Conservation (phyloP, 768 basidiomycete species). For the Trametes cubensis region DNA sequence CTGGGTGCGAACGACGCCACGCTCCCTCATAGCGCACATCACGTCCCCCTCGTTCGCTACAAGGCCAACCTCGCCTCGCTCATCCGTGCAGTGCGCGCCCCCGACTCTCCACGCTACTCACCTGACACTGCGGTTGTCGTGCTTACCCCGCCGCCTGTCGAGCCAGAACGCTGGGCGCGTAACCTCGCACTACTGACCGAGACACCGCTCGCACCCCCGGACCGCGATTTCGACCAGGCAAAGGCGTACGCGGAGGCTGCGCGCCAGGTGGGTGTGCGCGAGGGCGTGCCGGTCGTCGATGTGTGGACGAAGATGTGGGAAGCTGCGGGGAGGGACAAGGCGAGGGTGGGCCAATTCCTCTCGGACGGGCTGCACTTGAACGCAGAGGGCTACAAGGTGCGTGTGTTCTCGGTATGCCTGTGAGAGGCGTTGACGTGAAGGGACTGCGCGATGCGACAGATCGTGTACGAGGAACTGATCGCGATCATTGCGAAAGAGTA, state of each 20-base stretch:
- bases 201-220: constrained; percentile 47
- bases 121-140: constrained; percentile 78
- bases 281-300: constrained; percentile 67
- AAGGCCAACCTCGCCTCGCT: constrained; percentile 64
- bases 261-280: constrained; percentile 55
- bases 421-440: not conserved
- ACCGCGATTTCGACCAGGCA: constrained; percentile 65
- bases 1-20: constrained; percentile 90
- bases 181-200: constrained; percentile 46
- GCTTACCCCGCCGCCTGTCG: constrained; percentile 86
- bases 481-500: constrained; percentile 56
- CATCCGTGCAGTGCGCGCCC: constrained; percentile 61
- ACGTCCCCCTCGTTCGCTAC: constrained; percentile 75
- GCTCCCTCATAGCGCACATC: constrained; percentile 65
- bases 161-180: constrained; percentile 56
- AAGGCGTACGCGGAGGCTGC: constrained; percentile 74
- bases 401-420: constrained; percentile 28
- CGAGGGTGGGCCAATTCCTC: constrained; percentile 52
- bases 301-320: constrained; percentile 74
- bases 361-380: constrained; percentile 83
- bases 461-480: constrained; percentile 68
- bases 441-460: constrained; percentile 39
- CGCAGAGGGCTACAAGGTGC: constrained; percentile 68
- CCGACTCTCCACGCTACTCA: constrained; percentile 65
- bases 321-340: constrained; percentile 63